phyloP scores from a whole-genome alignment of 257 asterid genomes.

The Solanum piurae region DNA sequence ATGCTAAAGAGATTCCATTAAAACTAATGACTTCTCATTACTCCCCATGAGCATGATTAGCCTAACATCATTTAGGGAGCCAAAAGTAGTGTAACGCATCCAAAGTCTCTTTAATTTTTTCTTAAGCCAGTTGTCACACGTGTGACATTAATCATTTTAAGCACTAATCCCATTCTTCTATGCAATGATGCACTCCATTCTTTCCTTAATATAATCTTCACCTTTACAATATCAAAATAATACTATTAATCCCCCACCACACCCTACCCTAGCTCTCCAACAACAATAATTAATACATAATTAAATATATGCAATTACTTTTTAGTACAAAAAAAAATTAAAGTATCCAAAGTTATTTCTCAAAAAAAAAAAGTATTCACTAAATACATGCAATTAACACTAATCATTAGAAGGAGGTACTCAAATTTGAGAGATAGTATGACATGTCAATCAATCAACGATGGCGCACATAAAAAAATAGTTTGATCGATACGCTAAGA shows the following conservation, averaged over 20 bases:
- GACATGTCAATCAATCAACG: background rate
- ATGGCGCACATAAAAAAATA: too few species aligned
- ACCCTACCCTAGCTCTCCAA: background rate
- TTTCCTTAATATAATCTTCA: slow-evolving; percentile 7
- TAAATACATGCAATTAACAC: background rate
- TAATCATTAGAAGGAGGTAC: background rate
- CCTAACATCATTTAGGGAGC: slow-evolving; percentile 27
- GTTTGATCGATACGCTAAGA: too few species aligned
- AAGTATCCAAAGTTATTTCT: background rate
- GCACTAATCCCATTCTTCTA: slow-evolving; percentile 43
- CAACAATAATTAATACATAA: background rate
- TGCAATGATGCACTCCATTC: slow-evolving; percentile 51
- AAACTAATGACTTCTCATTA: background rate
- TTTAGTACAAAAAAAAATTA: background rate
- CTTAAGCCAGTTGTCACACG: slow-evolving; percentile 73
- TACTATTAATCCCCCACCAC: background rate
- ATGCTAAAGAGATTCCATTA: background rate
- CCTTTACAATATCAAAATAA: background rate
- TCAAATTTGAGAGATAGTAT: background rate
- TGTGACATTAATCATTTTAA: slow-evolving; percentile 56
- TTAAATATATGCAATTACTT: background rate
- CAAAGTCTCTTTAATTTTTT: slow-evolving; percentile 7
- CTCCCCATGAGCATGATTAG: slow-evolving; percentile 27
- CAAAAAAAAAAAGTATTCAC: background rate
- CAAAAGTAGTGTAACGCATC: slow-evolving; percentile 15